Conservation (phyloP, 176 grass and related monocot genomes). For the Thinopyrum elongatum region DNA sequence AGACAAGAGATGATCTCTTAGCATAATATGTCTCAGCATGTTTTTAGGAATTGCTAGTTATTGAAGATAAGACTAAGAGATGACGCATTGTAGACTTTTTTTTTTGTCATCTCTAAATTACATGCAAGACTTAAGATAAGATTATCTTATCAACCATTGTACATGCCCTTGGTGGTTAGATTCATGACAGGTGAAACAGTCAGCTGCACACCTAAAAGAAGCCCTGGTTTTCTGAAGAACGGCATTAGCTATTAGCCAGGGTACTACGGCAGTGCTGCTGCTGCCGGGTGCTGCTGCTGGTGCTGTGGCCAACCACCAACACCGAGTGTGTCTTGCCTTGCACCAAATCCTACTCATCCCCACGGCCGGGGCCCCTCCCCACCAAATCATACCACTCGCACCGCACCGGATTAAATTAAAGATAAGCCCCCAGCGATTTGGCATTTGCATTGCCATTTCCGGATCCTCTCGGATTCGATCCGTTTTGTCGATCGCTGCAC, state of each 20-base stretch:
- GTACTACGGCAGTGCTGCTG: background rate
- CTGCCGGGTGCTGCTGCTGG: background rate
- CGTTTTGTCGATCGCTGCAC: constrained; percentile 29
- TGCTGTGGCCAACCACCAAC: constrained; percentile 32
- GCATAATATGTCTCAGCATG: too few relatives aligned
- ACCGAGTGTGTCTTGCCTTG: constrained; percentile 15
- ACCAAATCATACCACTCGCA: constrained; percentile 13
- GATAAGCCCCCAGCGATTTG: background rate
- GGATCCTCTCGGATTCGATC: constrained; percentile 41
- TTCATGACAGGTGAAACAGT: constrained; percentile 21
- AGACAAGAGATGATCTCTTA: too few relatives aligned
- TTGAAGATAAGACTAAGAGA: too few relatives aligned
- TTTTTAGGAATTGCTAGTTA: too few relatives aligned
- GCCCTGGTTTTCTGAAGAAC: background rate
- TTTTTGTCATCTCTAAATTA: too few relatives aligned
- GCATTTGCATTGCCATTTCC: background rate
- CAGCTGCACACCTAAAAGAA: constrained; percentile 38
- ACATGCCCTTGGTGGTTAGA: too few relatives aligned
- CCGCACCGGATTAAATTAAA: background rate
- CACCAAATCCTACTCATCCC: constrained; percentile 32
- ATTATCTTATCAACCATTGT: too few relatives aligned
- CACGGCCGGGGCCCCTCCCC: background rate
- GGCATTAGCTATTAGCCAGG: background rate
- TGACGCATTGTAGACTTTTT: too few relatives aligned
- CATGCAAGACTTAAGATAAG: too few relatives aligned